phyloP scores from a whole-genome alignment of 1,284 basidiomycete genomes.

The Fomitiporia mediterranea region DNA sequence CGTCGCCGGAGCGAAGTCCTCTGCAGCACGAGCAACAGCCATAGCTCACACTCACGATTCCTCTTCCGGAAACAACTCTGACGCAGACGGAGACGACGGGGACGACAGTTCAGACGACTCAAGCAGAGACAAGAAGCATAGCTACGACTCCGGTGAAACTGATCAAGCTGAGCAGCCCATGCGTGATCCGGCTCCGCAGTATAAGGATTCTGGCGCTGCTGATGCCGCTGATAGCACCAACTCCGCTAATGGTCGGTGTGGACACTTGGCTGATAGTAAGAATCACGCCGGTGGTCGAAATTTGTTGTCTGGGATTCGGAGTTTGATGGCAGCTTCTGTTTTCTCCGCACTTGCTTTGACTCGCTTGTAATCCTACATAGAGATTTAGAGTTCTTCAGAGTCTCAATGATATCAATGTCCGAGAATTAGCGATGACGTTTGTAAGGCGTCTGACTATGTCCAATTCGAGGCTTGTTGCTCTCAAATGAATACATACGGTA shows the following conservation, averaged over 20 bases:
- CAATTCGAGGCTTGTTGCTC: background rate
- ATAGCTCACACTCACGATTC: constrained; percentile 6
- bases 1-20: constrained; percentile 5
- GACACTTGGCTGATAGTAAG: background rate
- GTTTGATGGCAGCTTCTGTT: background rate
- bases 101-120: background rate
- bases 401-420: too few relatives aligned
- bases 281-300: background rate
- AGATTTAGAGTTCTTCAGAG: too few relatives aligned
- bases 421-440: too few relatives aligned
- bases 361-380: background rate
- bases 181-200: background rate
- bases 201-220: constrained; percentile 3
- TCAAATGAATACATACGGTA: too few relatives aligned
- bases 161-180: background rate
- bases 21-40: constrained; percentile 12
- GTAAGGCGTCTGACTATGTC: background rate
- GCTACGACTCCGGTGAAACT: background rate
- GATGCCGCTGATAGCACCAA: constrained; percentile 4
- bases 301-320: background rate
- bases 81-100: background rate
- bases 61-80: background rate
- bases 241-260: background rate
- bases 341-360: background rate
- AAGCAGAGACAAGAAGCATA: background rate